phyloP scores from a whole-genome alignment of 257 asterid genomes.

The Pogostemon cablin region DNA sequence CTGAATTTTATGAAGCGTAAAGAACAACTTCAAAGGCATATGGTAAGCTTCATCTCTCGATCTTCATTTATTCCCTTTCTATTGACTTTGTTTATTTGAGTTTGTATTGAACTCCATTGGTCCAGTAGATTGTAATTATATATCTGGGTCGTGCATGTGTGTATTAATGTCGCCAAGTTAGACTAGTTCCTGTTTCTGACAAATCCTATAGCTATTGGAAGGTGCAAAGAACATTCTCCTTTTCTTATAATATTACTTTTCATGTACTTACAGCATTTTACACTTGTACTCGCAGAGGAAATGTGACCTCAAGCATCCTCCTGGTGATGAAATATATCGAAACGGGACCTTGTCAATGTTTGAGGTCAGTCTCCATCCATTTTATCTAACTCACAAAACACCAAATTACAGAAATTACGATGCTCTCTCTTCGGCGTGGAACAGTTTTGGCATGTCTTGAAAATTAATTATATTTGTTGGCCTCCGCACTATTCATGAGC shows the following conservation, averaged over 20 bases:
- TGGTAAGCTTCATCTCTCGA: slow-evolving; percentile 56
- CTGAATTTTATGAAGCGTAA: slow-evolving; percentile 89
- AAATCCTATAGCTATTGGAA: background rate
- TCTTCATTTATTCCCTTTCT: background rate
- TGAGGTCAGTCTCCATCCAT: slow-evolving; percentile 57
- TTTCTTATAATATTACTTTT: background rate
- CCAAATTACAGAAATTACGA: too few relatives aligned
- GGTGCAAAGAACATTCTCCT: slow-evolving; percentile 11
- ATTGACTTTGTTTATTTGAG: slow-evolving; percentile 18
- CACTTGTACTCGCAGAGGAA: slow-evolving; percentile 55
- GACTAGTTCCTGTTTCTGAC: background rate
- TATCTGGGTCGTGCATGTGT: background rate
- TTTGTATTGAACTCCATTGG: slow-evolving; percentile 12
- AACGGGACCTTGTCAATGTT: slow-evolving; percentile 96
- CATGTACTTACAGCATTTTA: background rate
- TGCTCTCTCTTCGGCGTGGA: too few relatives aligned
- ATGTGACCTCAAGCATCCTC: slow-evolving; percentile 98
- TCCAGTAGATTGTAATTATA: background rate
- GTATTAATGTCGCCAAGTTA: slow-evolving; percentile 6
- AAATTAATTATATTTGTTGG: background rate
- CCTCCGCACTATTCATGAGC: slow-evolving; percentile 8
- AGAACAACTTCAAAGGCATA: slow-evolving; percentile 92
- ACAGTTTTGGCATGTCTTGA: too few relatives aligned
- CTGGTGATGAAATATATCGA: slow-evolving; percentile 95
- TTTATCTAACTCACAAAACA: background rate